These are phyloP conservation scores for Silene latifolia DNA, from an alignment of 148 eudicot genomes.

Conservation along the genomic window DNA sequence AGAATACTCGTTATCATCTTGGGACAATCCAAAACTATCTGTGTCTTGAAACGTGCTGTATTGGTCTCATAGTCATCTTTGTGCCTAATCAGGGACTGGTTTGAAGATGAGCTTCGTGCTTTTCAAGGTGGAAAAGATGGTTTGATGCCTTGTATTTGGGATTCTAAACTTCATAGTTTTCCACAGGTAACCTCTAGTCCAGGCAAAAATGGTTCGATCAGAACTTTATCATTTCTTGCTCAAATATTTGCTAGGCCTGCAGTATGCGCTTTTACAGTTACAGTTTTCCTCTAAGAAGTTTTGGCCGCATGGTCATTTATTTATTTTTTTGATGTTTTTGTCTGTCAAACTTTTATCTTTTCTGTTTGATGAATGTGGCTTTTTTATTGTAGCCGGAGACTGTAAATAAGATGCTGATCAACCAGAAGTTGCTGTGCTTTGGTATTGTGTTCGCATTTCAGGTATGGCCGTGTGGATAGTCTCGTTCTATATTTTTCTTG, in stretches of 20 bases:
- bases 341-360: neutral
- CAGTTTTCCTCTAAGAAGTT: neutral
- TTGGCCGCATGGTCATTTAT: neutral
- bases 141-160: slow-evolving; percentile 93
- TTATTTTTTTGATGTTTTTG: neutral
- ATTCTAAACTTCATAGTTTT: slow-evolving; percentile 76
- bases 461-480: slow-evolving; percentile 36
- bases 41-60: neutral
- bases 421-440: slow-evolving; percentile 90
- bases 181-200: slow-evolving; percentile 60
- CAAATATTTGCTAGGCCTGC: neutral
- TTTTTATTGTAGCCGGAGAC: slow-evolving; percentile 76
- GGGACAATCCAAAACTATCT: neutral
- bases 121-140: slow-evolving; percentile 99
- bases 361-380: slow-evolving; percentile 14
- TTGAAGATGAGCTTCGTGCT: slow-evolving; percentile 98
- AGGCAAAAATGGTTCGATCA: neutral
- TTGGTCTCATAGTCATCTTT: slow-evolving; percentile 23
- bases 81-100: slow-evolving; percentile 76
- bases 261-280: neutral
- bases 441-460: slow-evolving; percentile 87
- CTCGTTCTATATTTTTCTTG: slow-evolving; percentile 5
- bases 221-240: slow-evolving; percentile 2
- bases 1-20: neutral
- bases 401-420: slow-evolving; percentile 83